A percentile compares a stretch with the other conserved stretches of the same genome.
Conservation (phyloP, 805 yeast genomes). For the Candida namnaoensis region DNA sequence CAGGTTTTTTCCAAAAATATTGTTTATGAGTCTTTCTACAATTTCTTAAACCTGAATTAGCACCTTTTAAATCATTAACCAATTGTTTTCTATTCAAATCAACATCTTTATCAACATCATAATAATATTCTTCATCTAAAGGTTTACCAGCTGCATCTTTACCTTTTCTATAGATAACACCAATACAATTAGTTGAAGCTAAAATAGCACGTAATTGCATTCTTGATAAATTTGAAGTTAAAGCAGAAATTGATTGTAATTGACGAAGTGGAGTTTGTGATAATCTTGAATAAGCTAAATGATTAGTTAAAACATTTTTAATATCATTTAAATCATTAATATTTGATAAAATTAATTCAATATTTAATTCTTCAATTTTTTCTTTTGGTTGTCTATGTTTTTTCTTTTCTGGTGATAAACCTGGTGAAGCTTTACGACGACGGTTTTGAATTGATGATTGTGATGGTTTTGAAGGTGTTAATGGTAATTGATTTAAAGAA, state of each 20-base stretch:
- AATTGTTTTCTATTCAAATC: slow-evolving; percentile 62
- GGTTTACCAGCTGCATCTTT: slow-evolving; percentile 97
- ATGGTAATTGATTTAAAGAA: slow-evolving; percentile 7
- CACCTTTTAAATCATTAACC: slow-evolving; percentile 73
- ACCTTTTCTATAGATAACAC: slow-evolving; percentile 83
- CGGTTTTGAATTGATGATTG: slow-evolving; percentile 5
- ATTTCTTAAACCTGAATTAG: slow-evolving; percentile 66
- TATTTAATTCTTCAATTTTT: slow-evolving; percentile 19
- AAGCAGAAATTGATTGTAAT: slow-evolving; percentile 52
- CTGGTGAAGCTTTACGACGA: slow-evolving; percentile 23
- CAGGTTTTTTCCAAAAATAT: slow-evolving; percentile 40
- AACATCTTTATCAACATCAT: slow-evolving; percentile 72
- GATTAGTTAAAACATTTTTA: slow-evolving; percentile 65
- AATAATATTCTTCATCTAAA: slow-evolving; percentile 89
- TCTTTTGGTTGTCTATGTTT: slow-evolving; percentile 15
- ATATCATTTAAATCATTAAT: slow-evolving; percentile 41
- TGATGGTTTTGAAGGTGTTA: neutral
- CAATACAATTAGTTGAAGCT: slow-evolving; percentile 50
- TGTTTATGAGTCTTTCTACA: slow-evolving; percentile 93
- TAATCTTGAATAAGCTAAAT: slow-evolving; percentile 82
- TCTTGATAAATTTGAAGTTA: slow-evolving; percentile 36
- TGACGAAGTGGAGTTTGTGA: slow-evolving; percentile 81
- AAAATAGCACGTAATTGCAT: slow-evolving; percentile 36
- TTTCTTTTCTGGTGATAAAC: slow-evolving; percentile 20
- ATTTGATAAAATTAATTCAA: slow-evolving; percentile 19